Evolutionary conservation across 495 filamentous ascomycete species (phyloP), one percentile per base, ranked within the genome.

Genomic region (Penicillium herquei): DNA sequence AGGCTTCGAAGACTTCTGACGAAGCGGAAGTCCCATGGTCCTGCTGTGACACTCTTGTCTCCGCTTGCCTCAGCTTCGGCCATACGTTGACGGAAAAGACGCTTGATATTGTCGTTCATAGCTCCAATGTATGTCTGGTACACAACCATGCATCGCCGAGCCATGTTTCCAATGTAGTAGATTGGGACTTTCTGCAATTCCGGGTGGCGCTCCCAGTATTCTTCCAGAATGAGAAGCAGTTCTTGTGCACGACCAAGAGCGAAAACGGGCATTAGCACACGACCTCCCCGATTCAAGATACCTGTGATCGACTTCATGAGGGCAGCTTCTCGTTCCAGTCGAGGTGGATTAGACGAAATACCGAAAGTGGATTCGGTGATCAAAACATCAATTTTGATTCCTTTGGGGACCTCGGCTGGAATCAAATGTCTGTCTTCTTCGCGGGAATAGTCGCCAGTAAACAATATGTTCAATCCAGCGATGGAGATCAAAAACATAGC

Each of bases 21-120:
- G 65, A 86, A 96, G 50, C 85, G 86, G 72, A 98, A 96, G 63
- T 98, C 95, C 94, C 94, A 98, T 0, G 94, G 94, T 10, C 95
- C 94, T 17, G 86, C 88, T 40, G 70, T 79, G 55, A 85, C 83
- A 18, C 85, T 87, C 39, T 86, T 87, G 51, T 88, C 86, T 11
- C 84, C 84, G 17, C 82, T 81, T 3, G 84, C 84, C 71, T 94
- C 91, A 39, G 90, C 89, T 70, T 96, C 90, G 5, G 87, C 88
- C 85, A 92, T 89, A 30, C 89, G 82, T 65, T 93, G 87, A 16
- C 88, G 80, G 74, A 95, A 96, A 7, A 94, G 80, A 3, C 88
- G 82, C 65, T 96, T 96, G 73, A 98, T 98, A 62, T 96, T 97
- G 68, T 96, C 93, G 67, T 98, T 98, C 94, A 98, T 98, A 26